Base-by-base conservation (phyloP, 805 yeast species). In the Kazachstania taianensis region DNA sequence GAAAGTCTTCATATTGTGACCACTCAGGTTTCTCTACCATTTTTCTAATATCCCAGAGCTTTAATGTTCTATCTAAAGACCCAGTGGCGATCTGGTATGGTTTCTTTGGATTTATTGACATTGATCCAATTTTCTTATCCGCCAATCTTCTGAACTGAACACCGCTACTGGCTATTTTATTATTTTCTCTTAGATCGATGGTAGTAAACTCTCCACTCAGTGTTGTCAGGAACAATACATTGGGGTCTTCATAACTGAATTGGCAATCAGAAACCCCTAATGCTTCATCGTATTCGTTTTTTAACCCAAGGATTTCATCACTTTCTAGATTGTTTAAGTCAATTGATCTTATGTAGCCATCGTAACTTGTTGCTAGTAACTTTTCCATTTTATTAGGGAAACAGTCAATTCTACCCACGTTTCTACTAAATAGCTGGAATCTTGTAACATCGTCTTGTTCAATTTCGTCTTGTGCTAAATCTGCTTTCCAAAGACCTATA, bases 41-140 rank as follows among this genome's bases (percentile, higher is more conserved):
- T 32, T 68, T 70, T 40, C 98, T 67, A 16, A 86, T 57, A 57
- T 89, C 98, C 96, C 96, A 89, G 1, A 89, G 55, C 42, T 81
- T 74, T 57, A 92, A 53, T 0, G 92, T 73, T 47, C 97, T 63
- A 55, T 89, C 98, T 32, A 92, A 66, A 0, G 96, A 86, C 0
- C 87, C 94, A 0, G 96, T 80, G 0, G 89, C 94, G 1, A 86
- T 67, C 43, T 81, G 81, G 45, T 76, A 56, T 1, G 70, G 60
- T 23, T 68, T 64, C 13, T 62, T 55, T 1, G 97, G 97, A 48
- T 85, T 85, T 13, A 84, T 70, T 1, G 79, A 53, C 57, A 92
- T 84, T 1, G 94, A 85, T 0, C 97, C 97, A 38, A 92, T 87
- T 53, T 92, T 92, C 53, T 89, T 87, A 50, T 83, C 94, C 39